A percentile compares a stretch with the other conserved stretches of the same genome.
phyloP scores from a whole-genome alignment of 2,329 filamentous ascomycete species.

The Verticillium isaacii region DNA sequence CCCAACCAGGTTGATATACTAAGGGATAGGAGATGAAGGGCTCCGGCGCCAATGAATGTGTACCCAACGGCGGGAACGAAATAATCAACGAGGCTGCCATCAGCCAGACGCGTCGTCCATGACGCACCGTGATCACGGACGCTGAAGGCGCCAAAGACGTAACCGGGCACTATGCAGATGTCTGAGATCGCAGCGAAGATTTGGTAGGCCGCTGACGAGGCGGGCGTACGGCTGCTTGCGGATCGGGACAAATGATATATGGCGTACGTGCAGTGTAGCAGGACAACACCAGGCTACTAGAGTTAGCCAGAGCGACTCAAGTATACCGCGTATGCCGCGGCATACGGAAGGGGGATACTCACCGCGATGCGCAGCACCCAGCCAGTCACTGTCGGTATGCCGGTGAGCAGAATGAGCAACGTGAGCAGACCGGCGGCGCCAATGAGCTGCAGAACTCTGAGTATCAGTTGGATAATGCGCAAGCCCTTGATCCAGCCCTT shows the following conservation, averaged over 20 bases:
- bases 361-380: slow-evolving; percentile 78
- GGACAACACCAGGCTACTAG: slow-evolving; percentile 66
- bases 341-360: slow-evolving; percentile 27
- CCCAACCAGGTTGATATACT: slow-evolving; percentile 70
- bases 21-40: slow-evolving; percentile 67
- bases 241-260: slow-evolving; percentile 75
- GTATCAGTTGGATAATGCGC: slow-evolving; percentile 62
- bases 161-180: slow-evolving; percentile 48
- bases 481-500: slow-evolving; percentile 68
- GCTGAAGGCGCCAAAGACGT: slow-evolving; percentile 47
- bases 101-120: slow-evolving; percentile 67
- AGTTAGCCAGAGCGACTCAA: not conserved
- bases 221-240: slow-evolving; percentile 66
- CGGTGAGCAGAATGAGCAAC: slow-evolving; percentile 71
- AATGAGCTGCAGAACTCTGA: slow-evolving; percentile 64
- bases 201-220: slow-evolving; percentile 83
- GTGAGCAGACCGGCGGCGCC: slow-evolving; percentile 68
- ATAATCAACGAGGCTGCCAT: slow-evolving; percentile 48
- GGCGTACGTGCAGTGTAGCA: slow-evolving; percentile 68
- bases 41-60: slow-evolving; percentile 56
- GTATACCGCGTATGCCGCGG: not conserved
- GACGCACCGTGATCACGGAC: slow-evolving; percentile 34
- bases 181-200: slow-evolving; percentile 76
- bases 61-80: slow-evolving; percentile 67
- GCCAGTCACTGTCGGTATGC: slow-evolving; percentile 56